phyloP scores from a whole-genome alignment of 1,139 yeast genomes.

The Geotrichum australiense region DNA sequence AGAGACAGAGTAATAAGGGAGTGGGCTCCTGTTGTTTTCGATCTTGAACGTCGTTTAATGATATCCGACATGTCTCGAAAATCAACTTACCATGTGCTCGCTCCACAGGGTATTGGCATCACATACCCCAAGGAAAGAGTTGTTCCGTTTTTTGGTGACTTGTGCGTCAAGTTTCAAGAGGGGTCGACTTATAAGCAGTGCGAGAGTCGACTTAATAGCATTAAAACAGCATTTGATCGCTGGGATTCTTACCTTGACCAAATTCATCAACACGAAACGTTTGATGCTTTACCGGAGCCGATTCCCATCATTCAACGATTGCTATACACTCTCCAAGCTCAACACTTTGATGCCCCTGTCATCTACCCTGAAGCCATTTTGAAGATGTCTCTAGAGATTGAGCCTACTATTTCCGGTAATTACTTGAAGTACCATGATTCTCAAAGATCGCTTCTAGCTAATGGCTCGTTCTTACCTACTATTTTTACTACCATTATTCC shows the following conservation, averaged over 20 bases:
- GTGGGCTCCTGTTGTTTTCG: constrained; percentile 94
- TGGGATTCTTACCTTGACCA: constrained; percentile 63
- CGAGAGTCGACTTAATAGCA: constrained; percentile 59
- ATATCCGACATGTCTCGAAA: constrained; percentile 43
- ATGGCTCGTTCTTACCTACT: constrained; percentile 56
- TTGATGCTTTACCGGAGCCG: constrained; percentile 28
- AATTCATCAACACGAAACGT: constrained; percentile 37
- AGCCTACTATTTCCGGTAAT: constrained; percentile 41
- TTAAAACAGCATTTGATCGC: constrained; percentile 66
- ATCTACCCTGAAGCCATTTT: constrained; percentile 28
- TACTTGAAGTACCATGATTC: constrained; percentile 38
- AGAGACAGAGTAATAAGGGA: constrained; percentile 64
- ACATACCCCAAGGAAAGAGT: constrained; percentile 70
- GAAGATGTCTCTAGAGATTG: constrained; percentile 40
- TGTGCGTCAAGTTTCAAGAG: constrained; percentile 41
- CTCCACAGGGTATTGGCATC: constrained; percentile 83
- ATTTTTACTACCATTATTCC: constrained; percentile 52
- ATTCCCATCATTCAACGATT: constrained; percentile 32
- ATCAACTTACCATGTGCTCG: constrained; percentile 64
- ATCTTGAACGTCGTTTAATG: constrained; percentile 69
- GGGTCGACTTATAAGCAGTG: constrained; percentile 48
- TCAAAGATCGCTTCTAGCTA: constrained; percentile 44
- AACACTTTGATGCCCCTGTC: constrained; percentile 27
- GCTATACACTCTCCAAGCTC: constrained; percentile 34
- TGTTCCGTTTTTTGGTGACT: constrained; percentile 88